Evolutionary conservation across 805 yeast genomes (phyloP).

Genomic region (Kuraishia capsulata): DNA sequence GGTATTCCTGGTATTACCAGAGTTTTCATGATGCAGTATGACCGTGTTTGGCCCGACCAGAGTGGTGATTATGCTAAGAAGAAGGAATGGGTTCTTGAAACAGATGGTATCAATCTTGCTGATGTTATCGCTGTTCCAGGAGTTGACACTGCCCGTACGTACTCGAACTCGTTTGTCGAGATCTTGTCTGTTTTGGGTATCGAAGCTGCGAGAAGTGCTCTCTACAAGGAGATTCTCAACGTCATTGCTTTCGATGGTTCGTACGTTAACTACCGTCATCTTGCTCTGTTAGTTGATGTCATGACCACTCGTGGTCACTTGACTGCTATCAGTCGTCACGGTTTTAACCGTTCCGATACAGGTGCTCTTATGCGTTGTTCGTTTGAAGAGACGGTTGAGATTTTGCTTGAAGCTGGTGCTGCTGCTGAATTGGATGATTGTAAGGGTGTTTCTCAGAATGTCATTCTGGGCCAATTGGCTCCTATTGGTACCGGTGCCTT

Average conservation of each 20-base stretch:
- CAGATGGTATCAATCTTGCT: conserved; percentile 94
- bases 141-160: conserved; percentile 83
- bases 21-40: conserved; percentile 84
- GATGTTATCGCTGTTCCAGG: conserved; percentile 95
- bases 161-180: conserved; percentile 95
- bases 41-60: conserved; percentile 59
- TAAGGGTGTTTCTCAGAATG: conserved; percentile 97
- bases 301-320: conserved; percentile 98
- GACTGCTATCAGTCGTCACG: conserved; percentile 99
- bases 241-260: conserved; percentile 99
- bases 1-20: conserved; percentile 94
- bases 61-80: conserved; percentile 83
- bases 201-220: conserved; percentile 94
- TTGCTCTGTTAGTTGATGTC: conserved; percentile 95
- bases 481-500: conserved; percentile 98
- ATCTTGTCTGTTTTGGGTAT: conserved; percentile 92
- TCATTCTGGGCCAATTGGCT: conserved; percentile 95
- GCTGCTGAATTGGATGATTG: conserved; percentile 97
- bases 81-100: conserved; percentile 97
- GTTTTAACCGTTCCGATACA: conserved; percentile 96
- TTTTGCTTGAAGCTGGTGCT: conserved; percentile 95
- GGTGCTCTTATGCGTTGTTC: conserved; percentile 99
- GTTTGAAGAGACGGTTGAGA: conserved; percentile 98
- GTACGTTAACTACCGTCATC: conserved; percentile 95
- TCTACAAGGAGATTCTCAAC: conserved; percentile 88